Evolutionary conservation across 805 yeast genomes (phyloP), one percentile per base, ranked within the genome.

Genomic region (Candida insectorum): DNA sequence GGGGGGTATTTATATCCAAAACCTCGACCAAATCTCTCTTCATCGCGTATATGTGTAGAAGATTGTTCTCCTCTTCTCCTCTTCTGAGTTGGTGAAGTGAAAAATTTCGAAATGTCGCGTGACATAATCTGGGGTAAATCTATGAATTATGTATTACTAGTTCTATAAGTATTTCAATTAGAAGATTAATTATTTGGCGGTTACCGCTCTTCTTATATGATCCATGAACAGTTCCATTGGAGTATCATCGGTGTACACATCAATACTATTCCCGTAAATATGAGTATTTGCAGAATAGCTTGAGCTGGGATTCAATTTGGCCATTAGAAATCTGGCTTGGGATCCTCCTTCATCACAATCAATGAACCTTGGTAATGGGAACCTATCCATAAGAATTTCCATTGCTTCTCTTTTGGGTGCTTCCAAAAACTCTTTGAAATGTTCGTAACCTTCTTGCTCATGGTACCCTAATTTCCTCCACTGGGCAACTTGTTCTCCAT

Each of bases 311-410:
- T 94, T 93, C 60, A 93, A 77, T 64, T 88, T 93, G 18, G 97
- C 86, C 61, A 87, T 79, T 61, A 93, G 73, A 73, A 93, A 93
- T 65, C 99, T 81, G 2, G 97, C 97, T 65, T 93, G 99, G 11
- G 97, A 89, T 36, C 96, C 97, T 51, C 98, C 97, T 50, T 91
- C 97, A 57, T 91, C 97, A 39, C 96, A 87, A 51, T 91, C 96
- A 48, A 93, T 89, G 55, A 91, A 93, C 63, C 98, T 78, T 30
- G 99, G 99, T 54, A 93, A 72, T 49, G 99, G 99, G 79, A 87
- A 91, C 56, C 99, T 77, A 56, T 93, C 97, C 24, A 84, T 77
- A 51, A 93, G 77, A 44, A 94, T 71, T 49, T 83, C 87, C 5
- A 95, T 91, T 15, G 97, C 97, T 61, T 93, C 99, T 34, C 74